Percentiles rank a stretch among this genome's conserved stretches.
phyloP scores from a whole-genome alignment of 2,329 filamentous ascomycete species.

The Colletotrichum sp. region DNA sequence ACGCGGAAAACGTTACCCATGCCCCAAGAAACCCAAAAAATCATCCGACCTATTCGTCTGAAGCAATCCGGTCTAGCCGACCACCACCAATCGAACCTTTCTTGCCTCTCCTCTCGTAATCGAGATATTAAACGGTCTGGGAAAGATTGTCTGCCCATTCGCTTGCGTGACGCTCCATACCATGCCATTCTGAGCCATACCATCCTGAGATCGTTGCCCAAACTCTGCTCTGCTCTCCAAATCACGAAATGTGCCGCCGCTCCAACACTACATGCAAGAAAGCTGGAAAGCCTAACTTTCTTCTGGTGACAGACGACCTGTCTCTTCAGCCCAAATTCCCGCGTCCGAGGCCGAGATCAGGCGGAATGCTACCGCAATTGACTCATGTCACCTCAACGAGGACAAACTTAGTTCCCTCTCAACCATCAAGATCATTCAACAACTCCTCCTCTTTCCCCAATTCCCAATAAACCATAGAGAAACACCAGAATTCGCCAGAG shows the following conservation, averaged over 20 bases:
- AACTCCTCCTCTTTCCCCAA: not conserved
- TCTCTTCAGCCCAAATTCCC: not conserved
- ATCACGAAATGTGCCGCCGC: not conserved
- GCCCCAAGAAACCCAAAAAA: not conserved
- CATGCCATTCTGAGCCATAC: not conserved
- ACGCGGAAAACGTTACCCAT: not conserved
- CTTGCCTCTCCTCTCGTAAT: not conserved
- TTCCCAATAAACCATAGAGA: accelerated
- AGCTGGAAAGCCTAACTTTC: not conserved
- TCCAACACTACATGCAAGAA: not conserved
- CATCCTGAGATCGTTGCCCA: not conserved
- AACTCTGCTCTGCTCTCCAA: not conserved
- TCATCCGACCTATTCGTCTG: slow-evolving; percentile 5
- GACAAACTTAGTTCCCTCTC: not conserved
- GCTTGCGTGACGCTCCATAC: not conserved
- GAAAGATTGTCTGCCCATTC: not conserved
- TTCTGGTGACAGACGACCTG: not conserved
- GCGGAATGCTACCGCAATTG: not conserved
- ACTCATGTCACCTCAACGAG: not conserved
- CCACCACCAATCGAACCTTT: not conserved
- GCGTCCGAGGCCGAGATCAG: not conserved
- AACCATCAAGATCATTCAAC: not conserved
- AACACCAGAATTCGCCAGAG: not conserved
- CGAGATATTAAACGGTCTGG: not conserved
- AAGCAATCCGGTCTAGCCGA: not conserved